A percentile compares a stretch with the other conserved stretches of the same genome.
These are phyloP conservation scores for Tuber indicum DNA, from an alignment of 495 filamentous ascomycete genomes.

Conservation along the genomic window DNA sequence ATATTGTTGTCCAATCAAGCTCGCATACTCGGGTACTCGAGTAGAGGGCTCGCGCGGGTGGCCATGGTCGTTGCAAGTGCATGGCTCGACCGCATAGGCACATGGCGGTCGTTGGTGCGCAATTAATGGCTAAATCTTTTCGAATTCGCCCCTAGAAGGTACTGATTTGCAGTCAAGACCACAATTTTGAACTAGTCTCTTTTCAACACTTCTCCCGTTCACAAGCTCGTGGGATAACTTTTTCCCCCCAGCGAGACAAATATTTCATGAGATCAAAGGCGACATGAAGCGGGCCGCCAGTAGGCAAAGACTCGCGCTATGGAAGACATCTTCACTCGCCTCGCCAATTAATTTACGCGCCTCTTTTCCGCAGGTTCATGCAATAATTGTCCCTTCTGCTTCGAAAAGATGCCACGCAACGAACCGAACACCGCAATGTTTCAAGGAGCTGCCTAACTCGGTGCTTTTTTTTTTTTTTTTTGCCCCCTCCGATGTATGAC, in stretches of 20 bases:
- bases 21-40: too few species aligned
- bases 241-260: neutral
- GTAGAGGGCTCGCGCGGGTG: neutral
- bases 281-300: neutral
- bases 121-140: neutral
- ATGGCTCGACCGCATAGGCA: neutral
- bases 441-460: neutral
- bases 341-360: neutral
- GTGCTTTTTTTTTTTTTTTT: neutral
- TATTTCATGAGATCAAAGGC: neutral
- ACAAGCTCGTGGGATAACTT: neutral
- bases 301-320: neutral
- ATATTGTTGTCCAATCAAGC: neutral
- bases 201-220: neutral
- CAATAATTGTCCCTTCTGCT: neutral
- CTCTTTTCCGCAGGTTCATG: neutral
- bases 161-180: neutral
- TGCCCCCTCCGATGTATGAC: neutral
- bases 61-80: neutral
- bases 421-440: neutral
- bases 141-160: neutral
- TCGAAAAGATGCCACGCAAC: conserved; percentile 1
- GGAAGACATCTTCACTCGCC: neutral
- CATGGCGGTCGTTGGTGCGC: neutral
- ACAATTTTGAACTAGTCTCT: neutral